These are phyloP conservation scores for Fusarium lyarnte DNA, from an alignment of 2,329 filamentous ascomycete species.

Conservation along the genomic window DNA sequence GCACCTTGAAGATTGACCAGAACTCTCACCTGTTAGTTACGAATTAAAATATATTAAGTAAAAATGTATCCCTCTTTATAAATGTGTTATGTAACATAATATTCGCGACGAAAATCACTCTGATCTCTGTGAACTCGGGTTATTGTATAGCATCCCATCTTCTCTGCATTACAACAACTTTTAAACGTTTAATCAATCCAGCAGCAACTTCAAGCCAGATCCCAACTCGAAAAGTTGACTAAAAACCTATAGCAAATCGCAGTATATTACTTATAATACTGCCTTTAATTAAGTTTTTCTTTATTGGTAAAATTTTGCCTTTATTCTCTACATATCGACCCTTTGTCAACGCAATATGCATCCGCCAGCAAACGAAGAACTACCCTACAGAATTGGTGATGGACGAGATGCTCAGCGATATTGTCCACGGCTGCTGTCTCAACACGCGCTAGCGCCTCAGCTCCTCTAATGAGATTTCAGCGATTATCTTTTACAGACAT, in stretches of 20 bases:
- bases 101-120: too few relatives aligned
- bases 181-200: rapidly evolving
- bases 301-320: rapidly evolving
- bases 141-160: too few relatives aligned
- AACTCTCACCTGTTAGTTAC: background rate
- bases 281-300: rapidly evolving
- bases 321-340: background rate
- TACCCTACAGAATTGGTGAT: background rate
- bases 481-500: too few relatives aligned
- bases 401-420: background rate
- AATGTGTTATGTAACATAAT: rapidly evolving
- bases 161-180: too few relatives aligned
- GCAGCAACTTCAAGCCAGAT: too few relatives aligned
- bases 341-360: background rate
- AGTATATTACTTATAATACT: background rate
- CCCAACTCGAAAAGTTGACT: too few relatives aligned
- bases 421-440: background rate
- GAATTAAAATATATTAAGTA: background rate
- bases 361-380: background rate
- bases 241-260: too few relatives aligned
- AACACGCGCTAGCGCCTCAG: background rate
- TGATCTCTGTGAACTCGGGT: too few relatives aligned
- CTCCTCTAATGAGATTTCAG: too few relatives aligned
- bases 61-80: background rate
- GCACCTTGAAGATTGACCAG: background rate